Evolutionary conservation across 2,329 filamentous ascomycete species (phyloP).

Genomic region (Didymella keratinophila): DNA sequence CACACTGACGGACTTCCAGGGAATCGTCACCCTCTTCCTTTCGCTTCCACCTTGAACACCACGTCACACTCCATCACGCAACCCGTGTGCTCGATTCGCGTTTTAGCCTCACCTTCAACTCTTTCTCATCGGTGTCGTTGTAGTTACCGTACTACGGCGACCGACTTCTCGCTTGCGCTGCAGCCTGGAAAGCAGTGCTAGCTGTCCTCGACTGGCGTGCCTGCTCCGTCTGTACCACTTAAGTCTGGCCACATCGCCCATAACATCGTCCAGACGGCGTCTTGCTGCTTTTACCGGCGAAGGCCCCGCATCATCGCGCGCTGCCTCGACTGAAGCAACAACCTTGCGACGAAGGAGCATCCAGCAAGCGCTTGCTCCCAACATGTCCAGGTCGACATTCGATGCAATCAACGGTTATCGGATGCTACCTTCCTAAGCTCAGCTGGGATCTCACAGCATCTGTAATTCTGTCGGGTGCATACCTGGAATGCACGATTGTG

Average conservation of each 20-base stretch:
- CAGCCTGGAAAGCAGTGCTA: slow-evolving; percentile 3
- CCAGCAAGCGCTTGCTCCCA: background rate
- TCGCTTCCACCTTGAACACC: background rate
- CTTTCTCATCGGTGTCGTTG: background rate
- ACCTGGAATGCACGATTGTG: slow-evolving; percentile 23
- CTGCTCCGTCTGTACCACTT: background rate
- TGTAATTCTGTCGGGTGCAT: slow-evolving; percentile 6
- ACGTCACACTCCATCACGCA: background rate
- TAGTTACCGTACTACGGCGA: background rate
- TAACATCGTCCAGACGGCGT: slow-evolving; percentile 3
- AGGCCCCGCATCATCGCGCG: background rate
- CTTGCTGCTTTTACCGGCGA: slow-evolving; percentile 21
- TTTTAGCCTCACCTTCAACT: background rate
- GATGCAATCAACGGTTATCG: background rate
- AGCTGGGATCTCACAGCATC: slow-evolving; percentile 2
- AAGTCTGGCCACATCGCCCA: slow-evolving; percentile 11
- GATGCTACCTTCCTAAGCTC: background rate
- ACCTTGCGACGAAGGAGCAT: background rate
- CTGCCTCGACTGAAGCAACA: background rate
- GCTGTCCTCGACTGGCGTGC: background rate
- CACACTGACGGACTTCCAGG: background rate
- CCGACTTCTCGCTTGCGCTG: background rate
- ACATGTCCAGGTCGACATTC: background rate
- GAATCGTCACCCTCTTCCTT: background rate
- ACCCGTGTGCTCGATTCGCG: background rate